Evolutionary conservation across 73 alveolate species (phyloP).

Genomic region (Stentor roeselii): DNA sequence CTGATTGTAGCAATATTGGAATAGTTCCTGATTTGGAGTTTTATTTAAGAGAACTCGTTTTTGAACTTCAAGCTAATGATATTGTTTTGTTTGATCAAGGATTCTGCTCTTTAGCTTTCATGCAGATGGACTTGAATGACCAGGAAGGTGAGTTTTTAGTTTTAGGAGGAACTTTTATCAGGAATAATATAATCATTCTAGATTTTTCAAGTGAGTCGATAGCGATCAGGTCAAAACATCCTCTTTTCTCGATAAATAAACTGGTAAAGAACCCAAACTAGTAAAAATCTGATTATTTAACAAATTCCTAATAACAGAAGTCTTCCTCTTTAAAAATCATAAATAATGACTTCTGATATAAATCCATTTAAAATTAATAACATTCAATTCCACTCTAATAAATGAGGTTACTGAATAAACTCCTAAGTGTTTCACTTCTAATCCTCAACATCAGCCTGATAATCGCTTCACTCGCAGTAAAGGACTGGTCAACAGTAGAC

Average conservation of each 20-base stretch:
- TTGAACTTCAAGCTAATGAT: not conserved
- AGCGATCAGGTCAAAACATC: not conserved
- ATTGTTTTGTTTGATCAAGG: not conserved
- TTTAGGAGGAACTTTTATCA: slow-evolving; percentile 25
- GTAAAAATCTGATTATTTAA: too few species aligned
- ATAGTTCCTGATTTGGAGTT: not conserved
- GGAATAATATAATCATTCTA: slow-evolving; percentile 29
- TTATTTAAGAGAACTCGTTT: not conserved
- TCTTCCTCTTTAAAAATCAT: too few species aligned
- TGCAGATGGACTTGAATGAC: not conserved
- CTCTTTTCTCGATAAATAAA: too few species aligned
- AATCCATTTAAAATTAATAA: too few species aligned
- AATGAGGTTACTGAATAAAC: too few species aligned
- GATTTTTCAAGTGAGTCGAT: slow-evolving; percentile 32
- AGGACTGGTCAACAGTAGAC: not conserved
- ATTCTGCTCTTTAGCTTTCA: not conserved
- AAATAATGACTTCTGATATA: too few species aligned
- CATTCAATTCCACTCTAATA: too few species aligned
- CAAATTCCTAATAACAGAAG: too few species aligned
- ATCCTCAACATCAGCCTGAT: not conserved
- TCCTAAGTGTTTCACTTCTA: too few species aligned
- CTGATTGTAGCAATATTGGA: not conserved
- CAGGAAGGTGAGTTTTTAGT: not conserved
- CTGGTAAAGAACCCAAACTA: not conserved
- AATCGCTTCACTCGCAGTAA: not conserved